Evolutionary conservation across 2,329 filamentous ascomycete genomes (phyloP).

Genomic region (Colletotrichum somersetense): DNA sequence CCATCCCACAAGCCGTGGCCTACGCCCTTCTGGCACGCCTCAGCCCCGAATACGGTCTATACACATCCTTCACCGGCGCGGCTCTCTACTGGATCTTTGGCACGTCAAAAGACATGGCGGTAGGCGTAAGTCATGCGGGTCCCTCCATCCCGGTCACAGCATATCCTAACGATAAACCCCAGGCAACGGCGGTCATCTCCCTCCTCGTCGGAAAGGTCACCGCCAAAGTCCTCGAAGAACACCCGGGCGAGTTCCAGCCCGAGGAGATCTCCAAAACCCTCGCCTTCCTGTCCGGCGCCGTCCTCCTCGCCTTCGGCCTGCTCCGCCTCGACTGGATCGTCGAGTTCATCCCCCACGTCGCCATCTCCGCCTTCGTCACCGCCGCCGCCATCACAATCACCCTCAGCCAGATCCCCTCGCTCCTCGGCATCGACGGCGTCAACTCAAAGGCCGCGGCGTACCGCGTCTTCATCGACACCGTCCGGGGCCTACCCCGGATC

Average conservation of each 20-base stretch:
- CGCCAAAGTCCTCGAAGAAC: constrained; percentile 51
- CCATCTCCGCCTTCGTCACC: constrained; percentile 68
- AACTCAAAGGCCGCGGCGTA: constrained; percentile 64
- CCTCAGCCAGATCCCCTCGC: constrained; percentile 62
- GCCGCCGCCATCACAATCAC: constrained; percentile 65
- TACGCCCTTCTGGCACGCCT: constrained; percentile 80
- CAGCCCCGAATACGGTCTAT: constrained; percentile 77
- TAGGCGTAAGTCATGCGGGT: constrained; percentile 64
- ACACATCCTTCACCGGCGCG: constrained; percentile 86
- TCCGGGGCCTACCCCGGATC: constrained; percentile 60
- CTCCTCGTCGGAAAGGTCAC: constrained; percentile 63
- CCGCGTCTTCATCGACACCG: constrained; percentile 63
- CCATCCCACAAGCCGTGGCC: constrained; percentile 84
- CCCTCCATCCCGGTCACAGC: too few species aligned
- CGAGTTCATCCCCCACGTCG: constrained; percentile 65
- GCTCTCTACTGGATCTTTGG: constrained; percentile 87
- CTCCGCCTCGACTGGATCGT: constrained; percentile 66
- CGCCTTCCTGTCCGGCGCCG: constrained; percentile 61
- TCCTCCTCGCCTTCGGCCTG: constrained; percentile 64
- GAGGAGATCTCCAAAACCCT: constrained; percentile 60
- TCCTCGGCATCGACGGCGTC: constrained; percentile 64
- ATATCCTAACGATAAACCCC: constrained; percentile 24
- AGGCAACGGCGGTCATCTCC: constrained; percentile 69
- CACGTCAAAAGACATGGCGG: constrained; percentile 87
- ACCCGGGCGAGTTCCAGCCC: constrained; percentile 47